Base-by-base conservation (phyloP, 352 stramenopile genomes). In the Salisapilia sapeloensis region DNA sequence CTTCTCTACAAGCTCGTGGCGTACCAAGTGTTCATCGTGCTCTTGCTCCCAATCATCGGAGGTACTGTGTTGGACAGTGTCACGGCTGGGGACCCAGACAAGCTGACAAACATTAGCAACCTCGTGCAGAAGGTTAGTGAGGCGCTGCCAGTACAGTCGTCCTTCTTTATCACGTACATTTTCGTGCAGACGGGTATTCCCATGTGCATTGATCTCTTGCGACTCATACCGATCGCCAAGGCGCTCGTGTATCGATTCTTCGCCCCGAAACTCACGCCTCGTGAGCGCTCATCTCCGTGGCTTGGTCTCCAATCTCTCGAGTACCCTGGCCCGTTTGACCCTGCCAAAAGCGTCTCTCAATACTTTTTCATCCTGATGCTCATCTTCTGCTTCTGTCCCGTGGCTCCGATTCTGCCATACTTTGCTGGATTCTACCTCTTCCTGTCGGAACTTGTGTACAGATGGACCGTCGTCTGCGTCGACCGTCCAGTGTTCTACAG, bases 21-120 rank as follows among this genome's bases (percentile, higher is more conserved):
- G 19, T 85, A 85, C 46, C 74, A 89, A 46, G 66, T 79, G 29
- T 85, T 82, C 42, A 51, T 85, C 31, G 72, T 75, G 18, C 74
- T 89, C 27, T 40, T 89, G 32, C 54, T 89, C 22, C 72, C 74
- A n/a, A 79, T 89, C 45, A 76, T 89, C 21, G 67, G 67, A 35
- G 72, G 72, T 48, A 83, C 69, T 6, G 56, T 84, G 34, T 69
- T 89, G 28, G 60, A 83, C 29, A 62, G 53, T 14, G 35, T 89
- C 29, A 70, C 71, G 10, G 66, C 65, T 36, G 54, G 56, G 9
- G 36, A 64, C 8, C 65, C 53, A n/a, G 39, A 70, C 17, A 39
- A 24, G 12, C 30, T 71, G 15, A 64, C 50, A 11, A 46, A 67
- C 41, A 35, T 62, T 17, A 58, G 57, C 38, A 40, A 31, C 3